Conservation (phyloP, 2,329 filamentous ascomycete genomes). For the Ceratocystis huliohia region DNA sequence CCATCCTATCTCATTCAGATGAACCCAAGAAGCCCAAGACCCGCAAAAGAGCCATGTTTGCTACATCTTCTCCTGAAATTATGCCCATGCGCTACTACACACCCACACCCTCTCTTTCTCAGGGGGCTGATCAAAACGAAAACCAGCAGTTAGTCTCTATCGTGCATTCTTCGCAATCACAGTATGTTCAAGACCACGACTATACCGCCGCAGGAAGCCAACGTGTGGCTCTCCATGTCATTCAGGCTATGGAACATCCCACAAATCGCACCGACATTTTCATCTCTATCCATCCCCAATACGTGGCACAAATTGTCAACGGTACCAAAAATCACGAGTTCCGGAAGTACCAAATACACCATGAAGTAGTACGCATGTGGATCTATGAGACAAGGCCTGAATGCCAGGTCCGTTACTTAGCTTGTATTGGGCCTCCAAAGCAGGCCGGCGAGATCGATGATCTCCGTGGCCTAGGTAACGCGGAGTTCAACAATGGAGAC, state of each 20-base stretch:
- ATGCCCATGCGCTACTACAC: conserved; percentile 19
- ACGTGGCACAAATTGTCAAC: conserved; percentile 37
- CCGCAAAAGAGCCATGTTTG: conserved; percentile 16
- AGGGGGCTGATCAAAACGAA: conserved; percentile 17
- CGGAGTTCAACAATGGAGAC: conserved; percentile 37
- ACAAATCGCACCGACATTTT: conserved; percentile 42
- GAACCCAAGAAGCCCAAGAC: background rate
- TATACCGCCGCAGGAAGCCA: conserved; percentile 32
- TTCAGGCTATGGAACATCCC: conserved; percentile 37
- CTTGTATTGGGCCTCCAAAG: conserved; percentile 37
- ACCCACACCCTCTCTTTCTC: conserved; percentile 9
- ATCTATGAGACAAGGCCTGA: conserved; percentile 40
- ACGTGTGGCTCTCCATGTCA: conserved; percentile 38
- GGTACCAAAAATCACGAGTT: conserved; percentile 44
- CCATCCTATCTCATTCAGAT: background rate
- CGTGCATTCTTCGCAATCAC: background rate
- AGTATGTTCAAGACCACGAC: background rate
- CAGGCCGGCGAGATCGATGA: conserved; percentile 36
- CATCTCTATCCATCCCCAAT: conserved; percentile 36
- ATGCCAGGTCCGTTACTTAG: conserved; percentile 46
- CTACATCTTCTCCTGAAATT: conserved; percentile 14
- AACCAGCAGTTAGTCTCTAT: conserved; percentile 11
- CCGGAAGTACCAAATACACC: conserved; percentile 42
- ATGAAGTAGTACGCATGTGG: conserved; percentile 48
- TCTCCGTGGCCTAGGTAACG: conserved; percentile 37